These are phyloP conservation scores for Diaporthe citrichinensis DNA, from an alignment of 2,329 filamentous ascomycete genomes.

Conservation along the genomic window DNA sequence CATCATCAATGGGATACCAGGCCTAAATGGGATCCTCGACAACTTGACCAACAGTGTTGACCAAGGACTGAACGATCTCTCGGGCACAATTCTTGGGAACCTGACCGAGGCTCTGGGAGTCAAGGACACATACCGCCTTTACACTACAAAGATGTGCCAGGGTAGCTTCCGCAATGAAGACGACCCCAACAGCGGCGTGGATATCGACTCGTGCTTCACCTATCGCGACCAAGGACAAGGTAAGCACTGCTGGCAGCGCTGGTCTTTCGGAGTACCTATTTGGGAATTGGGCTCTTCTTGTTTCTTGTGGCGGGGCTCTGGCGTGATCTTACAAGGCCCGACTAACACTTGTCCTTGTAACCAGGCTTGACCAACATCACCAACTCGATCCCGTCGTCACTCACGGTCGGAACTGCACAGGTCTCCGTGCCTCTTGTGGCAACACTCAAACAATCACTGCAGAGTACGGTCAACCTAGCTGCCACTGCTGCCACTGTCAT, in stretches of 20 bases:
- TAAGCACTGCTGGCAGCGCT: neutral
- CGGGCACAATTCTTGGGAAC: constrained; percentile 45
- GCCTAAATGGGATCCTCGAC: constrained; percentile 41
- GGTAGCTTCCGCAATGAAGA: constrained; percentile 37
- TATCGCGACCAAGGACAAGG: constrained; percentile 38
- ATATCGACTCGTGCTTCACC: constrained; percentile 36
- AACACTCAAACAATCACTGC: constrained; percentile 40
- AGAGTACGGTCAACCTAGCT: constrained; percentile 41
- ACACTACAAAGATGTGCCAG: constrained; percentile 45
- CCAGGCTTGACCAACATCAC: constrained; percentile 45
- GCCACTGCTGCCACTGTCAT: constrained; percentile 41
- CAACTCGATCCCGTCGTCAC: constrained; percentile 44
- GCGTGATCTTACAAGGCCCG: too few species aligned
- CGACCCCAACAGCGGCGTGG: constrained; percentile 37
- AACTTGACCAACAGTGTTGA: constrained; percentile 43
- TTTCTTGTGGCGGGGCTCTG: neutral
- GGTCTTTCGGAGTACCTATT: neutral
- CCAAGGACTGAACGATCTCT: constrained; percentile 43
- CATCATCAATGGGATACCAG: constrained; percentile 39
- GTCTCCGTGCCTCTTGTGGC: constrained; percentile 45
- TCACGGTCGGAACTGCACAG: constrained; percentile 44
- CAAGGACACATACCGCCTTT: constrained; percentile 45
- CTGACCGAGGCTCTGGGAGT: constrained; percentile 44
- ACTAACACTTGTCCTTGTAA: neutral
- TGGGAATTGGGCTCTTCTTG: neutral